Evolutionary conservation across 1,284 basidiomycete genomes (phyloP).

Genomic region (Agaricales sp.): DNA sequence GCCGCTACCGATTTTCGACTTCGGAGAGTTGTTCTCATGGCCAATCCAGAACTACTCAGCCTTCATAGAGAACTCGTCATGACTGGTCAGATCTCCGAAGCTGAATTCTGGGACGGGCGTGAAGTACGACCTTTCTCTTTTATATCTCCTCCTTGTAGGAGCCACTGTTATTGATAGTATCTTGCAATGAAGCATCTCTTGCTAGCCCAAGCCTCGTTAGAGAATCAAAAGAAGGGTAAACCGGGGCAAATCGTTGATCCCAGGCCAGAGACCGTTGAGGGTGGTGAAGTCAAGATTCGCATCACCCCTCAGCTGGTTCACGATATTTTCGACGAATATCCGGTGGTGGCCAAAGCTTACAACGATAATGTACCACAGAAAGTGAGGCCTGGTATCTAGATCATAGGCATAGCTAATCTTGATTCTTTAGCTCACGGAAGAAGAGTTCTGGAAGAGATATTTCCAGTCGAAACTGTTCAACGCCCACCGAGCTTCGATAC

Average conservation of each 20-base stretch:
- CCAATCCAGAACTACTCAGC: slow-evolving; percentile 63
- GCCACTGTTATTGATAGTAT: slow-evolving; percentile 7
- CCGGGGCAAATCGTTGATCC: slow-evolving; percentile 85
- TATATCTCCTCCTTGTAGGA: slow-evolving; percentile 3
- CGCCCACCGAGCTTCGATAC: slow-evolving; percentile 85
- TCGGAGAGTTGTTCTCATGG: slow-evolving; percentile 71
- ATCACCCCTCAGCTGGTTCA: slow-evolving; percentile 89
- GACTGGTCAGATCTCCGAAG: slow-evolving; percentile 76
- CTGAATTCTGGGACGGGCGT: slow-evolving; percentile 92
- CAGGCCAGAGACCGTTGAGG: slow-evolving; percentile 69
- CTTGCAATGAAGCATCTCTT: slow-evolving; percentile 47
- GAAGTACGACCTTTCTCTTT: slow-evolving; percentile 71
- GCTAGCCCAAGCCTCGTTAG: slow-evolving; percentile 57
- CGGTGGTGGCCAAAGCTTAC: slow-evolving; percentile 88
- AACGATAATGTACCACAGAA: slow-evolving; percentile 86
- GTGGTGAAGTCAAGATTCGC: slow-evolving; percentile 80
- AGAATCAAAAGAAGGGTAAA: slow-evolving; percentile 73
- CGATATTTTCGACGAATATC: slow-evolving; percentile 97
- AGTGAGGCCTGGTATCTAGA: slow-evolving; percentile 28
- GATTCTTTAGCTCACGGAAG: slow-evolving; percentile 70
- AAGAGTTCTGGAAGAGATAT: slow-evolving; percentile 94
- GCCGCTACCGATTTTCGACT: slow-evolving; percentile 57
- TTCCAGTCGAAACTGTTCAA: slow-evolving; percentile 95
- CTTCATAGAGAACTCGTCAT: slow-evolving; percentile 85
- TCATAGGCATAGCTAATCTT: too few relatives aligned